Evolutionary conservation across 345 rosid genomes (phyloP).

Genomic region (Psidium guajava): DNA sequence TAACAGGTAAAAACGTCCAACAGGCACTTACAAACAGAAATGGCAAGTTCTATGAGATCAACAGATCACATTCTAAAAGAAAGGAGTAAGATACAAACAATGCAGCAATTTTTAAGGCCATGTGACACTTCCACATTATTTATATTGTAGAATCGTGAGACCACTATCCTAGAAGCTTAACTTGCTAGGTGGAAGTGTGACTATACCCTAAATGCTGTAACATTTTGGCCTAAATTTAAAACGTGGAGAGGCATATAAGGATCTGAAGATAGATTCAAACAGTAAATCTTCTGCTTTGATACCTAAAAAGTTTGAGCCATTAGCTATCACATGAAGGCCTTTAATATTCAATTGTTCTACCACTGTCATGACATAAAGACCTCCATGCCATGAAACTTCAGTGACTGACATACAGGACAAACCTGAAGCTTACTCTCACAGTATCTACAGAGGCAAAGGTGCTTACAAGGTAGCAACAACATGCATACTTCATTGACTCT

Average conservation of each 20-base stretch:
- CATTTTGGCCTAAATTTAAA: neutral
- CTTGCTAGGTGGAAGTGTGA: neutral
- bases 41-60: neutral
- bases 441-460: constrained; percentile 82
- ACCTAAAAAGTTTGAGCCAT: neutral
- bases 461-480: constrained; percentile 91
- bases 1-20: neutral
- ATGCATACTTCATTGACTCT: constrained; percentile 58
- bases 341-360: constrained; percentile 4
- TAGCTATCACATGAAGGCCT: constrained; percentile 1
- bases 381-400: constrained; percentile 72
- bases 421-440: constrained; percentile 78
- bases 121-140: neutral
- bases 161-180: neutral
- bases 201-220: neutral
- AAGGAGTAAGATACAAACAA: neutral
- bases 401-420: constrained; percentile 78
- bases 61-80: neutral
- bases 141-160: neutral
- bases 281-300: neutral
- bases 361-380: constrained; percentile 38
- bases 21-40: neutral
- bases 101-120: neutral
- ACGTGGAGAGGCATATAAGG: neutral
- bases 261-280: neutral